A percentile compares a stretch with the other conserved stretches of the same genome.
phyloP scores from a whole-genome alignment of 2,329 filamentous ascomycete species.

The Stagonosporopsis vannaccii region DNA sequence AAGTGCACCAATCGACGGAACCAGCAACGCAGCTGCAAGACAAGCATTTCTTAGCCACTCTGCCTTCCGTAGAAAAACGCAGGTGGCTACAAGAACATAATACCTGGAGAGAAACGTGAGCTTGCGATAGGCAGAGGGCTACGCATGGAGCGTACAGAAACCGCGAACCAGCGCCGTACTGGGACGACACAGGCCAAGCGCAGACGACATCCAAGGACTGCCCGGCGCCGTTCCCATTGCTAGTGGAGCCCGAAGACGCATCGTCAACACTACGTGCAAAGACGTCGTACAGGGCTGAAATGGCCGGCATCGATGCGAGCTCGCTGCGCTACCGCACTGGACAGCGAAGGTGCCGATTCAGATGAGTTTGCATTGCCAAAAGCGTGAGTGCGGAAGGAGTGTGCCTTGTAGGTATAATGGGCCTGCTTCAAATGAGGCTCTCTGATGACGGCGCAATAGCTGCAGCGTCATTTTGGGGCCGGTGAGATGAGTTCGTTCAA shows the following conservation, averaged over 20 bases:
- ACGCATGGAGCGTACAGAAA: slow-evolving; percentile 51
- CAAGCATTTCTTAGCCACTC: slow-evolving; percentile 70
- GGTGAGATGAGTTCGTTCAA: slow-evolving; percentile 25
- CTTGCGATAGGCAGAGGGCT: slow-evolving; percentile 15
- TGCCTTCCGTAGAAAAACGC: slow-evolving; percentile 66
- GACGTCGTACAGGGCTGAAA: slow-evolving; percentile 34
- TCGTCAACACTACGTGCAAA: slow-evolving; percentile 19
- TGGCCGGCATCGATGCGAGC: slow-evolving; percentile 43
- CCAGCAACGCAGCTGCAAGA: slow-evolving; percentile 65
- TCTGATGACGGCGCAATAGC: slow-evolving; percentile 9
- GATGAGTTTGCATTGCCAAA: slow-evolving; percentile 11
- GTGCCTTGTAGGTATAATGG: slow-evolving; percentile 19
- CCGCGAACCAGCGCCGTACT: slow-evolving; percentile 64
- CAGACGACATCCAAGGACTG: slow-evolving; percentile 58
- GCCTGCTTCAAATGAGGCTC: slow-evolving; percentile 23
- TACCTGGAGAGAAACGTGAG: slow-evolving; percentile 55
- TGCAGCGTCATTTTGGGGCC: slow-evolving; percentile 16
- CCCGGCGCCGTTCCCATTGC: slow-evolving; percentile 19
- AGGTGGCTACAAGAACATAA: slow-evolving; percentile 69
- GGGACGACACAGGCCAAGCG: slow-evolving; percentile 64
- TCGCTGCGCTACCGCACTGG: slow-evolving; percentile 33
- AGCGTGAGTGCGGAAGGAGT: slow-evolving; percentile 7
- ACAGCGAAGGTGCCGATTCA: slow-evolving; percentile 16
- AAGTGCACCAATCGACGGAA: slow-evolving; percentile 69
- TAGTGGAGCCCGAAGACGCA: slow-evolving; percentile 18